Evolutionary conservation across 768 basidiomycete genomes (phyloP).

Genomic region (Tephrocybe sp.): DNA sequence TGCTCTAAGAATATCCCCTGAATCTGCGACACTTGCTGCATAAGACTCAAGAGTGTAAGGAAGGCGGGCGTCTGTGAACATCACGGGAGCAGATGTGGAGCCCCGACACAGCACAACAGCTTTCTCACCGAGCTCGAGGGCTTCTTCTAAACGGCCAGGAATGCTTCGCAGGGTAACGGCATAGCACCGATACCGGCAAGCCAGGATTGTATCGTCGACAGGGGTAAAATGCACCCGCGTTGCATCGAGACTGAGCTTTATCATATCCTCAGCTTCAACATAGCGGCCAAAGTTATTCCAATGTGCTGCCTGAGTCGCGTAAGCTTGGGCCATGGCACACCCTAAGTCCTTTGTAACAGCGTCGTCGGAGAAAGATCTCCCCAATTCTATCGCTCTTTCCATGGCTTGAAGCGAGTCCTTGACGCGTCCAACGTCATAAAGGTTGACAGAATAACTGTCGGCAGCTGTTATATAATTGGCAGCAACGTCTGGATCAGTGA

Average conservation of each 20-base stretch:
- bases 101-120: constrained; percentile 10
- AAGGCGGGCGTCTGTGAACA: constrained; percentile 7
- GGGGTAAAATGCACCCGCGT: not conserved
- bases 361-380: not conserved
- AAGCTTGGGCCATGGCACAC: constrained; percentile 1
- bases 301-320: not conserved
- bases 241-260: not conserved
- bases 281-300: constrained; percentile 3
- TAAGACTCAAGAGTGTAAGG: constrained; percentile 7
- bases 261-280: constrained; percentile 4
- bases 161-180: not conserved
- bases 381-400: constrained; percentile 5
- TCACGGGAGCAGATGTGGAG: not conserved
- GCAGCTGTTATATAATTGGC: constrained; percentile 1
- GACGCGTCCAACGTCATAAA: constrained; percentile 2
- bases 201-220: constrained; percentile 4
- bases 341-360: constrained; percentile 1
- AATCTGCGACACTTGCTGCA: not conserved
- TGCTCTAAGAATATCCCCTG: constrained; percentile 5
- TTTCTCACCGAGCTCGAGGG: constrained; percentile 10
- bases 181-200: constrained; percentile 6
- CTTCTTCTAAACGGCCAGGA: constrained; percentile 2
- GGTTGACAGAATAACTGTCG: constrained; percentile 5
- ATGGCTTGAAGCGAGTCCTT: constrained; percentile 5
- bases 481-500: not conserved